phyloP scores from a whole-genome alignment of 352 stramenopile species.

The Peronosclerospora sorghi region DNA sequence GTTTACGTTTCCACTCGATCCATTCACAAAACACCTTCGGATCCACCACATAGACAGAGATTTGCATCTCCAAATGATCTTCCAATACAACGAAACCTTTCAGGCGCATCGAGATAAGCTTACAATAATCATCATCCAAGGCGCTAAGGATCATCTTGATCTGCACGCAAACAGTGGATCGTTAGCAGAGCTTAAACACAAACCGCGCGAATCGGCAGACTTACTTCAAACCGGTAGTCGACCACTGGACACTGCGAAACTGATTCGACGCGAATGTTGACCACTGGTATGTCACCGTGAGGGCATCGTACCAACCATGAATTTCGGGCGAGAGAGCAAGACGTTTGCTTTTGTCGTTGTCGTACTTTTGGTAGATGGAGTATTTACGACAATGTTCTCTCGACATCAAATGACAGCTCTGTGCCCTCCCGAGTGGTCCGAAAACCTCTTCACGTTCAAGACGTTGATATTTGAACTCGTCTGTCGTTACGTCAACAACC shows the following conservation, averaged over 20 bases:
- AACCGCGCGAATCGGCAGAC: no score
- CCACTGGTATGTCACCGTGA: conserved; percentile 3
- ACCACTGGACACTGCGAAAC: not conserved
- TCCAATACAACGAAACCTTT: no score
- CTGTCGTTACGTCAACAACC: not conserved
- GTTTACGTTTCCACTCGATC: conserved; percentile 10
- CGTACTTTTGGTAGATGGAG: not conserved
- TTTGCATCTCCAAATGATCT: no score
- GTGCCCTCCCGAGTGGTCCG: not conserved
- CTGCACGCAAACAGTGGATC: no score
- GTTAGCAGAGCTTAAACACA: no score
- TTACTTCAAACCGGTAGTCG: conserved; percentile 12
- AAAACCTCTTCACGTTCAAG: not conserved
- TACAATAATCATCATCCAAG: no score
- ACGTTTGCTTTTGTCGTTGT: conserved; percentile 1
- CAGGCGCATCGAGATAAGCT: no score
- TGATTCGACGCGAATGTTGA: conserved; percentile 13
- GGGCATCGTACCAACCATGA: conserved; percentile 1
- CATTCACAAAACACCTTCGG: conserved; percentile 5
- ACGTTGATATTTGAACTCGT: conserved; percentile 4
- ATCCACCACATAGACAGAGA: no score
- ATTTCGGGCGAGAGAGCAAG: conserved; percentile 5
- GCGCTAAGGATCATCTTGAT: not conserved
- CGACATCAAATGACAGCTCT: conserved; percentile 8
- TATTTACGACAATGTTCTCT: not conserved